These are phyloP conservation scores for Aspergillus udagawae DNA, from an alignment of 2,329 filamentous ascomycete species.

Conservation along the genomic window DNA sequence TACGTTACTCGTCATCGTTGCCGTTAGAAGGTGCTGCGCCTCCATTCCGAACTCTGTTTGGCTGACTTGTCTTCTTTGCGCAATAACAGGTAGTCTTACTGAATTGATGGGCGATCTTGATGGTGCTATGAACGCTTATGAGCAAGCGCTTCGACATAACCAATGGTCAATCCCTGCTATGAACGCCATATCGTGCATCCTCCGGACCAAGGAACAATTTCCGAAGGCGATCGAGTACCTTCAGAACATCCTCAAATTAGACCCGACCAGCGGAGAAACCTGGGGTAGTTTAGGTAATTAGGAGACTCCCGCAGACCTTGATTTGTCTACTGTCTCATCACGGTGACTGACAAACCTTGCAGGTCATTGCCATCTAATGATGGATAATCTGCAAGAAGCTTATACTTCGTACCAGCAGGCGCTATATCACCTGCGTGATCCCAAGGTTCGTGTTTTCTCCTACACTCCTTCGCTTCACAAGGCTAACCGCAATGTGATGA, in stretches of 20 bases:
- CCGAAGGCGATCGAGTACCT: slow-evolving; percentile 91
- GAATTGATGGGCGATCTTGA: slow-evolving; percentile 86
- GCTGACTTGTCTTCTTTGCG: slow-evolving; percentile 11
- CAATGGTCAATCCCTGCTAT: slow-evolving; percentile 84
- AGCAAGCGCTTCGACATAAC: slow-evolving; percentile 84
- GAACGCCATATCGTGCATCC: slow-evolving; percentile 88
- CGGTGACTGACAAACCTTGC: slow-evolving; percentile 14
- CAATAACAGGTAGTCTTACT: slow-evolving; percentile 66
- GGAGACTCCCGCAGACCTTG: neutral
- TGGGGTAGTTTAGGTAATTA: slow-evolving; percentile 87
- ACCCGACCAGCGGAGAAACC: slow-evolving; percentile 84
- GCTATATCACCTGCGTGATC: slow-evolving; percentile 84
- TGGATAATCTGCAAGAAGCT: slow-evolving; percentile 94
- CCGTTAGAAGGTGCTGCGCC: neutral
- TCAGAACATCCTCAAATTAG: slow-evolving; percentile 84
- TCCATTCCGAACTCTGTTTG: neutral
- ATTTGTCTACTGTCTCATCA: neutral
- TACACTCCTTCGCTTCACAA: neutral
- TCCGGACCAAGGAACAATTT: slow-evolving; percentile 89
- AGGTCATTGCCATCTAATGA: slow-evolving; percentile 99
- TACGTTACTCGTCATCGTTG: slow-evolving; percentile 44
- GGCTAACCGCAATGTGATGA: slow-evolving; percentile 12
- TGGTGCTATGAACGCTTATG: slow-evolving; percentile 84
- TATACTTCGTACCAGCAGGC: slow-evolving; percentile 97
- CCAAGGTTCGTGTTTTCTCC: slow-evolving; percentile 63